These are phyloP conservation scores for Rhazya stricta DNA, from an alignment of 257 asterid species.

Conservation along the genomic window DNA sequence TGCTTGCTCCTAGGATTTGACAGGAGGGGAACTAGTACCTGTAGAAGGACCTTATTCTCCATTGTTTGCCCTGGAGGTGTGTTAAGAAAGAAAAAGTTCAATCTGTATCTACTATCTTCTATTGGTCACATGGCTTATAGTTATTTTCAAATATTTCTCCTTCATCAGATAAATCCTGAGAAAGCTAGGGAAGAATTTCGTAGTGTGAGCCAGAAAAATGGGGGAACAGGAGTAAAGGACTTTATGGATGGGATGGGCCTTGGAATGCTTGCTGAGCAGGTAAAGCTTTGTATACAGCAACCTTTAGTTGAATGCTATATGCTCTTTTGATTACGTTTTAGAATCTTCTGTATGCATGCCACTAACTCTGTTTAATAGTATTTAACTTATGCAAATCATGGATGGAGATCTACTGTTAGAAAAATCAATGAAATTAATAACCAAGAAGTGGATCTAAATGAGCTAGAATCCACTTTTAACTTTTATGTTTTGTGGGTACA, in stretches of 20 bases:
- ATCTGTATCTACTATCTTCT: conserved; percentile 5
- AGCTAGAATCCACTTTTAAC: neutral
- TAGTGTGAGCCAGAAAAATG: conserved; percentile 54
- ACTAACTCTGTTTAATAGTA: neutral
- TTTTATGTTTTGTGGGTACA: neutral
- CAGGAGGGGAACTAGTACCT: conserved; percentile 79
- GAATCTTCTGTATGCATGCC: neutral
- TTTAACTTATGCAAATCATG: neutral
- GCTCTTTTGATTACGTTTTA: neutral
- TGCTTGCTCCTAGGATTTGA: conserved; percentile 60
- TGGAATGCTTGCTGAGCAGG: conserved; percentile 93
- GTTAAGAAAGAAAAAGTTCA: conserved; percentile 17
- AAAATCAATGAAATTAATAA: neutral
- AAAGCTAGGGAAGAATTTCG: conserved; percentile 89
- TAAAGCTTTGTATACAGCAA: conserved; percentile 20
- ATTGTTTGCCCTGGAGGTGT: conserved; percentile 94
- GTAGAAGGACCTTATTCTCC: conserved; percentile 93
- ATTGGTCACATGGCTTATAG: neutral
- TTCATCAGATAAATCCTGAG: conserved; percentile 87
- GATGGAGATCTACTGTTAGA: neutral
- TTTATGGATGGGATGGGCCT: conserved; percentile 99
- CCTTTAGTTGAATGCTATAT: conserved; percentile 9
- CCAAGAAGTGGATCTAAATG: conserved; percentile 1
- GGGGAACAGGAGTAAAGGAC: conserved; percentile 90
- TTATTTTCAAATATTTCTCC: conserved; percentile 16